These are phyloP conservation scores for Copromyces sp. DNA, from an alignment of 495 filamentous ascomycete genomes.

Conservation along the genomic window DNA sequence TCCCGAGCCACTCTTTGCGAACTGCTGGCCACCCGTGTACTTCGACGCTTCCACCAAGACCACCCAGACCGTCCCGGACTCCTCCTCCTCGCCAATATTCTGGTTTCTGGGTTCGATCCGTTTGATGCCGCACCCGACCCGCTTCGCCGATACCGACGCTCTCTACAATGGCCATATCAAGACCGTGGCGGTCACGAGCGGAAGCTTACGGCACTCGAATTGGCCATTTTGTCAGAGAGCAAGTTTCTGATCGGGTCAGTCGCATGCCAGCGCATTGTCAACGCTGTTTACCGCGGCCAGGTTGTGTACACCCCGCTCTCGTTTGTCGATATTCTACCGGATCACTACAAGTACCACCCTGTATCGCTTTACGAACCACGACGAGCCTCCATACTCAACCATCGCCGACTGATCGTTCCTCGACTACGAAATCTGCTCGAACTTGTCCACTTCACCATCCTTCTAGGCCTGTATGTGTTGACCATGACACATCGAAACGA, in stretches of 20 bases:
- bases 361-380: conserved; percentile 53
- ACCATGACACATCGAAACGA: conserved; percentile 42
- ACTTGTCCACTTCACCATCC: conserved; percentile 45
- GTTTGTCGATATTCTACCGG: conserved; percentile 55
- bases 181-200: conserved; percentile 41
- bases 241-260: conserved; percentile 48
- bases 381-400: conserved; percentile 48
- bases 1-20: conserved; percentile 53
- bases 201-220: conserved; percentile 50
- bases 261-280: conserved; percentile 49
- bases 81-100: conserved; percentile 46
- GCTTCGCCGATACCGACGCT: conserved; percentile 27
- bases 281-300: conserved; percentile 47
- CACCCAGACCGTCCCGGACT: conserved; percentile 45
- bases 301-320: conserved; percentile 52
- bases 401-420: conserved; percentile 56
- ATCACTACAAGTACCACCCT: conserved; percentile 55
- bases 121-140: conserved; percentile 47
- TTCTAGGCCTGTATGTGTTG: conserved; percentile 46
- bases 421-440: conserved; percentile 49
- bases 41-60: conserved; percentile 54
- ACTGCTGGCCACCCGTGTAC: conserved; percentile 44
- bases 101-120: conserved; percentile 54
- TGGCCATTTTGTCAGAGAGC: conserved; percentile 54
- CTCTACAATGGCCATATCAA: conserved; percentile 34